These are phyloP conservation scores for Vitis riparia DNA, from an alignment of 164 flowering plant genomes.

Conservation along the genomic window DNA sequence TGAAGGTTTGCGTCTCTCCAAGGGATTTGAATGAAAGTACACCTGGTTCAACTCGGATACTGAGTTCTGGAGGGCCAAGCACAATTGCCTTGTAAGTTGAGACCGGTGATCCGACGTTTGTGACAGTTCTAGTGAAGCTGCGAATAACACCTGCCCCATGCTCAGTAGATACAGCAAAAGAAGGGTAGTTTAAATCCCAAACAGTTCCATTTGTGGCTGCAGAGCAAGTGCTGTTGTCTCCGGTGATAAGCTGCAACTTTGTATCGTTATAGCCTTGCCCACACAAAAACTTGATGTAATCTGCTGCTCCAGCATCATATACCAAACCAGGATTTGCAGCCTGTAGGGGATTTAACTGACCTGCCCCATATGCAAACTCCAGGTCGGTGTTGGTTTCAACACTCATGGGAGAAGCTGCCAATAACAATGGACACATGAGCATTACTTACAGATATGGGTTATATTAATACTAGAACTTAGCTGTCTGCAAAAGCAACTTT, in stretches of 20 bases:
- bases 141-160: background rate
- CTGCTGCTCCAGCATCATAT: conserved; percentile 3
- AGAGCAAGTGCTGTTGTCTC: conserved; percentile 6
- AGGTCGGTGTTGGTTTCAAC: background rate
- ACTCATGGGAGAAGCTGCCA: conserved; percentile 9
- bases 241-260: background rate
- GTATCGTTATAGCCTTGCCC: conserved; percentile 7
- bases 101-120: conserved; percentile 15
- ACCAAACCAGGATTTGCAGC: conserved; percentile 11
- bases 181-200: conserved; percentile 12
- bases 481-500: too few relatives aligned
- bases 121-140: conserved; percentile 6
- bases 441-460: too few relatives aligned
- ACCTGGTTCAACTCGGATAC: conserved; percentile 6
- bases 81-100: conserved; percentile 9
- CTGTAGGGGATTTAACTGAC: conserved; percentile 14
- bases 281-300: conserved; percentile 14
- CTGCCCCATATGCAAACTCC: conserved; percentile 20
- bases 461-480: too few relatives aligned
- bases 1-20: background rate
- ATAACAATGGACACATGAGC: background rate
- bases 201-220: background rate
- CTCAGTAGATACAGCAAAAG: conserved; percentile 1
- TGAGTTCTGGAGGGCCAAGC: background rate
- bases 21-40: conserved; percentile 6